These are phyloP conservation scores for Sporothrix globosa DNA, from an alignment of 2,329 filamentous ascomycete species.

Conservation along the genomic window DNA sequence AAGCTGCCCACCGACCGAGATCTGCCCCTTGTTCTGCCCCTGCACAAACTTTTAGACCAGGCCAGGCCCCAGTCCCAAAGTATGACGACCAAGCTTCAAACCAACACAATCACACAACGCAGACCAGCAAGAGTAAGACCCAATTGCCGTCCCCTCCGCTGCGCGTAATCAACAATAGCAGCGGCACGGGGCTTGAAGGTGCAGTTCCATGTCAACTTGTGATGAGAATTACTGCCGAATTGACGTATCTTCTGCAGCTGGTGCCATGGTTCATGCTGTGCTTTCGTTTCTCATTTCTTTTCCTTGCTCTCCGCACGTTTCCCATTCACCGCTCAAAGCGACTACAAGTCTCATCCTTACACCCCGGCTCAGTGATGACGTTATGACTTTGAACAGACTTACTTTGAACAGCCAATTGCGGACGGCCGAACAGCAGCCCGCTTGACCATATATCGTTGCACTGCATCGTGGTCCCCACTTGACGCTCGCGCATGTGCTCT, in stretches of 20 bases:
- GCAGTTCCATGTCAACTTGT: too few species aligned
- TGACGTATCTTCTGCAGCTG: background rate
- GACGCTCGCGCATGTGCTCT: background rate
- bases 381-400: background rate
- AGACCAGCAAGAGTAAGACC: background rate
- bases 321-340: background rate
- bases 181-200: background rate
- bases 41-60: background rate
- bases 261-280: background rate
- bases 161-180: constrained; percentile 5
- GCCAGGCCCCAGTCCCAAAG: constrained; percentile 8
- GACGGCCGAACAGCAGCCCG: background rate
- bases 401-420: background rate
- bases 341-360: background rate
- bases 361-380: background rate
- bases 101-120: background rate
- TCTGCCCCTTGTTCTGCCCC: constrained; percentile 5
- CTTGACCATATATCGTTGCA: constrained; percentile 15
- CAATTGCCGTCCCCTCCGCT: background rate
- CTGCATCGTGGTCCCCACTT: background rate
- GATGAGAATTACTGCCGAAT: background rate
- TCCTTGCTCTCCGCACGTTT: background rate
- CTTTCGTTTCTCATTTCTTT: background rate
- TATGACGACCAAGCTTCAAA: background rate
- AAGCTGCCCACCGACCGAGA: background rate